Evolutionary conservation across 306 rosid species (phyloP).

Genomic region (Vigna hirtella): DNA sequence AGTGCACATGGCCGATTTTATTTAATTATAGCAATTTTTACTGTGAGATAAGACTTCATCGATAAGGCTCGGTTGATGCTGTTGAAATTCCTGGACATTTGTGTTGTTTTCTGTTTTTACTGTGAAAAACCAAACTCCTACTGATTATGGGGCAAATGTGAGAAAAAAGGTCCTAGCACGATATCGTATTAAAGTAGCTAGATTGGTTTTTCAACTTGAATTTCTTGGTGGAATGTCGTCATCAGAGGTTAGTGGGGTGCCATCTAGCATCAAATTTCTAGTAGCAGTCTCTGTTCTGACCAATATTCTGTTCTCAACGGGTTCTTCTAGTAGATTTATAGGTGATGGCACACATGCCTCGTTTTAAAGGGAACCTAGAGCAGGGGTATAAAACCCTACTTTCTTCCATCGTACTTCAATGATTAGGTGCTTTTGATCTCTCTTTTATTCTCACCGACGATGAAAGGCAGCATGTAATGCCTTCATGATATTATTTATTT

Average conservation of each 20-base stretch:
- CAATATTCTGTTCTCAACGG: slow-evolving; percentile 31
- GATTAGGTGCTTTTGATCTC: slow-evolving; percentile 1
- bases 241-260: slow-evolving; percentile 38
- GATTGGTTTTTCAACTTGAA: slow-evolving; percentile 18
- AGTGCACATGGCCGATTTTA: too few relatives aligned
- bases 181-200: slow-evolving; percentile 6
- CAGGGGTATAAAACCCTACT: background rate
- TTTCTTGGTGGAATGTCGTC: slow-evolving; percentile 36
- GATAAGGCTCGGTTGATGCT: background rate
- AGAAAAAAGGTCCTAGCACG: slow-evolving; percentile 18
- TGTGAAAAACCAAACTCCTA: slow-evolving; percentile 1
- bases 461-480: background rate
- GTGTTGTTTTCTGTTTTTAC: background rate
- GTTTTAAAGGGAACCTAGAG: slow-evolving; percentile 1
- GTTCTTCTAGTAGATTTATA: slow-evolving; percentile 33
- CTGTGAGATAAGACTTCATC: too few relatives aligned
- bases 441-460: background rate
- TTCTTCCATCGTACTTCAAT: background rate
- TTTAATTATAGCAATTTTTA: background rate
- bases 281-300: slow-evolving; percentile 19
- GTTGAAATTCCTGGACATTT: background rate
- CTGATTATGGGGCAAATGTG: background rate
- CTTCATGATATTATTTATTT: background rate
- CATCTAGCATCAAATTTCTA: slow-evolving; percentile 32
- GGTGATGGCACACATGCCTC: slow-evolving; percentile 23